Conservation (phyloP, 75 land plant species). For the Picea sitchensis region DNA sequence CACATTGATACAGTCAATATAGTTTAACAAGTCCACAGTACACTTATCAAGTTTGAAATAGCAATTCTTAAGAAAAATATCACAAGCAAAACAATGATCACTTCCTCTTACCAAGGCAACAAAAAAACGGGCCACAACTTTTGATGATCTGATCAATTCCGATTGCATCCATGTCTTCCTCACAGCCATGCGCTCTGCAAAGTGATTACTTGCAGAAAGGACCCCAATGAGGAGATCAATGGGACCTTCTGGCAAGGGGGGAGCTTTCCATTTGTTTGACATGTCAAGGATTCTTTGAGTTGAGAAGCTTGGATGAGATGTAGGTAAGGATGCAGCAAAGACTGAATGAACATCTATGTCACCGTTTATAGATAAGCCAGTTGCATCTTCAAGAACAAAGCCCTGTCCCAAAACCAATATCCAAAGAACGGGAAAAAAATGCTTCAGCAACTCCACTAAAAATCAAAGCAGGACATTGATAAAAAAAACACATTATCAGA, state of each 20-base stretch:
- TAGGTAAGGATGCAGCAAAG: slow-evolving; percentile 53
- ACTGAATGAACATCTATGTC: slow-evolving; percentile 50
- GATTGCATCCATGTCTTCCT: slow-evolving; percentile 82
- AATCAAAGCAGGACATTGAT: neutral
- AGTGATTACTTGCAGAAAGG: slow-evolving; percentile 62
- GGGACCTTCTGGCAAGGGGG: slow-evolving; percentile 25
- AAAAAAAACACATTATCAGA: neutral
- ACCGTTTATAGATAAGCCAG: slow-evolving; percentile 58
- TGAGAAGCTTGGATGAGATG: slow-evolving; percentile 45
- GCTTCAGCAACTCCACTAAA: neutral
- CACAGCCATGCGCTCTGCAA: slow-evolving; percentile 74
- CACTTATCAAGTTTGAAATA: neutral
- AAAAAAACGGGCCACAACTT: slow-evolving; percentile 70
- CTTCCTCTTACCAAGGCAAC: slow-evolving; percentile 51
- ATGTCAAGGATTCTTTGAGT: slow-evolving; percentile 36
- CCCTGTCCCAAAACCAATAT: slow-evolving; percentile 37
- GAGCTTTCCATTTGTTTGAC: slow-evolving; percentile 47
- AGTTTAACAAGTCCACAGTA: neutral
- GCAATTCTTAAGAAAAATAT: neutral
- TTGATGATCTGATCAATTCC: slow-evolving; percentile 32
- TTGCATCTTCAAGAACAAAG: slow-evolving; percentile 69
- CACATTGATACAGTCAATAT: neutral
- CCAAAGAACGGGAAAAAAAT: neutral
- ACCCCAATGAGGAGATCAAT: slow-evolving; percentile 61
- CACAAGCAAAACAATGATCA: neutral